phyloP scores from a whole-genome alignment of 768 basidiomycete genomes.

The Termitomyces sp. region DNA sequence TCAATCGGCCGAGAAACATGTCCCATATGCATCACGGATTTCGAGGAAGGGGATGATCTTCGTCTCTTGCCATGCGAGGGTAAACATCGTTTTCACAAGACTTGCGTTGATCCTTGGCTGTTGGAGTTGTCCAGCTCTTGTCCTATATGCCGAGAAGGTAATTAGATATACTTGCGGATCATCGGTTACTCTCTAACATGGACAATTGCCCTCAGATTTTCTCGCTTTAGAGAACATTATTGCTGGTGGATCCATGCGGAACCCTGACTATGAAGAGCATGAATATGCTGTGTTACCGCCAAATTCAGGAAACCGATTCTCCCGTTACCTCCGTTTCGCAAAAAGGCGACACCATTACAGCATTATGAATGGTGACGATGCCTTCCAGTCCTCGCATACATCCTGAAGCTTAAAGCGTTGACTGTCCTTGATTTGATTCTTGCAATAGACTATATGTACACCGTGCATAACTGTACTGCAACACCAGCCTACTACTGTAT shows the following conservation, averaged over 20 bases:
- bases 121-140: constrained; percentile 86
- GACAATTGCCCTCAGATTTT: constrained; percentile 37
- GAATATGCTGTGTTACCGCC: constrained; percentile 10
- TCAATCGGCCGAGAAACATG: constrained; percentile 81
- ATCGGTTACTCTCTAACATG: not conserved
- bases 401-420: not conserved
- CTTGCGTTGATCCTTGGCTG: constrained; percentile 92
- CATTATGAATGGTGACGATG: constrained; percentile 24
- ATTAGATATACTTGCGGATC: constrained; percentile 9
- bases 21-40: constrained; percentile 93
- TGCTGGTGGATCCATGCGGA: constrained; percentile 19
- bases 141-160: constrained; percentile 89
- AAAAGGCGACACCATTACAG: constrained; percentile 27
- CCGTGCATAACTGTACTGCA: not conserved
- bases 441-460: not conserved
- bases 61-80: constrained; percentile 89
- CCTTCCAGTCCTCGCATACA: constrained; percentile 23
- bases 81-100: constrained; percentile 84
- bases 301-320: constrained; percentile 38
- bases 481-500: not conserved
- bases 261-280: constrained; percentile 17
- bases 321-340: constrained; percentile 52
- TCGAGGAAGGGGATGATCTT: constrained; percentile 90
- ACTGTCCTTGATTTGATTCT: not conserved
- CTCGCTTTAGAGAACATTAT: constrained; percentile 57